A percentile compares a stretch with the other conserved stretches of the same genome.
Conservation (phyloP, 805 yeast genomes). For the Ogataea populi-albae region DNA sequence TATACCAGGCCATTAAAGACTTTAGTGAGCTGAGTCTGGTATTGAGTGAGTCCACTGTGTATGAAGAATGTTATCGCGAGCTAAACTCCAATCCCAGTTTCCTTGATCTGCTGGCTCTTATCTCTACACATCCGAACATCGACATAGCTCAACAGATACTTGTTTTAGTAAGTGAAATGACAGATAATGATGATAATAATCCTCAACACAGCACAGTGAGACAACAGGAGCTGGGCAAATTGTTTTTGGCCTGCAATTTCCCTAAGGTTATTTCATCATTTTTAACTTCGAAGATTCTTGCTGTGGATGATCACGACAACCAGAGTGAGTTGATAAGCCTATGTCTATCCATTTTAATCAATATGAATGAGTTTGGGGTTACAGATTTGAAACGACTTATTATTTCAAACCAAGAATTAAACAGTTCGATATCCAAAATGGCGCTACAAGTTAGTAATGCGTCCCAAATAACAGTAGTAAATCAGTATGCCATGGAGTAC, state of each 20-base stretch:
- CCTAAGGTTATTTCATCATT: constrained; percentile 9
- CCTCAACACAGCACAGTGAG: constrained; percentile 6
- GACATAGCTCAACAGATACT: constrained; percentile 17
- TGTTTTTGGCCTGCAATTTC: constrained; percentile 4
- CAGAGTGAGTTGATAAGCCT: constrained; percentile 5
- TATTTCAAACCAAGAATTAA: constrained; percentile 2
- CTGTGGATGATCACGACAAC: constrained; percentile 2
- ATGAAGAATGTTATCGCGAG: constrained; percentile 10
- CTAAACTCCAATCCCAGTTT: constrained; percentile 5
- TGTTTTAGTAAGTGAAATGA: constrained; percentile 10
- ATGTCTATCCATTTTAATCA: constrained; percentile 11
- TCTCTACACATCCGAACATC: constrained; percentile 16
- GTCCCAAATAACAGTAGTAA: constrained; percentile 5
- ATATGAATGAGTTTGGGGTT: constrained; percentile 4
- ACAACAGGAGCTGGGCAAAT: constrained; percentile 2
- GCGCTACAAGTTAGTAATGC: constrained; percentile 2
- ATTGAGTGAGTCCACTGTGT: constrained; percentile 12
- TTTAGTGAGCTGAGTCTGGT: constrained; percentile 20
- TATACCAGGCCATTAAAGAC: constrained; percentile 16
- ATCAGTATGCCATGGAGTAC: constrained; percentile 19
- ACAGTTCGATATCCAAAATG: constrained; percentile 5
- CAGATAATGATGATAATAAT: constrained; percentile 6
- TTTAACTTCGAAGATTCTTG: constrained; percentile 1
- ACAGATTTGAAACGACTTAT: not conserved
- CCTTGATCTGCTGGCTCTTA: constrained; percentile 11